Evolutionary conservation across 2,329 filamentous ascomycete species (phyloP).

Genomic region (Hypoxylon sp.): DNA sequence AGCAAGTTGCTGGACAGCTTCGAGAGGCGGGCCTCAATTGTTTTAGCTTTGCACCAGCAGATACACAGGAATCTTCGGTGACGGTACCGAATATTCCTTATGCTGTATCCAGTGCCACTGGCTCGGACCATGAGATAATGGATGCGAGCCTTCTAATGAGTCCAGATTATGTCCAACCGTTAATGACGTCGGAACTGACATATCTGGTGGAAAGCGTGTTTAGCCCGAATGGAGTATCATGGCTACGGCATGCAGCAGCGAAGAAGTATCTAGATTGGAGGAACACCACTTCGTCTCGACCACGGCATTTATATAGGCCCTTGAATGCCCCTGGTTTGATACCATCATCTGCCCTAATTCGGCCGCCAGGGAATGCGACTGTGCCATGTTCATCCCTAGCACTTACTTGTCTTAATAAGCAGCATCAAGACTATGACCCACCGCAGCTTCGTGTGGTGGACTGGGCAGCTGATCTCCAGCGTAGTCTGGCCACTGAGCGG

Average conservation of each 20-base stretch:
- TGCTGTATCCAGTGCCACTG: constrained; percentile 81
- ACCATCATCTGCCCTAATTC: constrained; percentile 27
- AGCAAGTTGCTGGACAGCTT: constrained; percentile 70
- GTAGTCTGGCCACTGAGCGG: constrained; percentile 81
- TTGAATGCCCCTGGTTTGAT: constrained; percentile 46
- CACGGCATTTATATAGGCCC: constrained; percentile 58
- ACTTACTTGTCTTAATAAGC: constrained; percentile 70
- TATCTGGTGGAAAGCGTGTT: constrained; percentile 82
- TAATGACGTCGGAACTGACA: constrained; percentile 81
- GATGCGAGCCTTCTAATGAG: constrained; percentile 96
- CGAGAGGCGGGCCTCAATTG: constrained; percentile 70
- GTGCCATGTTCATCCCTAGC: constrained; percentile 65
- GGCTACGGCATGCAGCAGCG: constrained; percentile 85
- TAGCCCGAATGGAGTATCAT: constrained; percentile 81
- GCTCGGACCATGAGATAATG: constrained; percentile 84
- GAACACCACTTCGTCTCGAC: constrained; percentile 51
- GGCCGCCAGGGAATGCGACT: constrained; percentile 37
- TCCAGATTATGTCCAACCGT: constrained; percentile 87
- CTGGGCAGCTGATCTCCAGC: constrained; percentile 87
- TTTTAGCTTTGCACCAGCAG: constrained; percentile 74
- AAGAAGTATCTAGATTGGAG: constrained; percentile 85
- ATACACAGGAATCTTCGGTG: constrained; percentile 48
- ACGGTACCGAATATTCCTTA: constrained; percentile 68
- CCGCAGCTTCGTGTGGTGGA: constrained; percentile 77
- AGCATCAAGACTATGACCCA: constrained; percentile 55